Percentiles rank a stretch among this genome's conserved stretches.
Evolutionary conservation across 129 eudicot species (phyloP).

Genomic region (Lactuca sativa): DNA sequence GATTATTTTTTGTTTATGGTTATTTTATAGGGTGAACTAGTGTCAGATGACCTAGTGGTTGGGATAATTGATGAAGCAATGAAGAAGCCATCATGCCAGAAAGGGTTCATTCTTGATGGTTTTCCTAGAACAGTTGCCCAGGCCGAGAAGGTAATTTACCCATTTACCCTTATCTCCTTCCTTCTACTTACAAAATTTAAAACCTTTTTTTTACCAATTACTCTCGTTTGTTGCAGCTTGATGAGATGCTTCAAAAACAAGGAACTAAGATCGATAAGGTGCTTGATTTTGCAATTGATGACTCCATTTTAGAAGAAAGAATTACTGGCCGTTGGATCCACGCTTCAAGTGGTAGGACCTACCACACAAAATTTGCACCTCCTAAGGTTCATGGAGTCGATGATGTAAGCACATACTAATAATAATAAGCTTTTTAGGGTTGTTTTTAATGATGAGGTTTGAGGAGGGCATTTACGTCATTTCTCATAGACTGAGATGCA

Average conservation of each 20-base stretch:
- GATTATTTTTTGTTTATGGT: conserved; percentile 1
- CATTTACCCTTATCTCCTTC: neutral
- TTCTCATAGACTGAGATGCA: too few species aligned
- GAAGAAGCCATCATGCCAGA: conserved; percentile 83
- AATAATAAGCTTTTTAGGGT: too few species aligned
- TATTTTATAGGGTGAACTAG: conserved; percentile 65
- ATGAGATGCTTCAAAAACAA: conserved; percentile 73
- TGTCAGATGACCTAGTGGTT: conserved; percentile 82
- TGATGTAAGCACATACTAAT: conserved; percentile 49
- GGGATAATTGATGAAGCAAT: conserved; percentile 85
- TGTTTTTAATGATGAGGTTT: neutral
- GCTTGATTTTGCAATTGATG: conserved; percentile 55
- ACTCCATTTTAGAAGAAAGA: conserved; percentile 50
- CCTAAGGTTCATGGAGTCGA: conserved; percentile 70
- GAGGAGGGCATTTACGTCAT: too few species aligned
- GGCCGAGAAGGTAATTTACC: conserved; percentile 57
- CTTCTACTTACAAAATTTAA: neutral
- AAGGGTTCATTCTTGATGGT: conserved; percentile 87
- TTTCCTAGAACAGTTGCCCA: conserved; percentile 82
- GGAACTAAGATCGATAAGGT: conserved; percentile 62
- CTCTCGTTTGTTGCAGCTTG: conserved; percentile 48
- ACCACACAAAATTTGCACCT: conserved; percentile 89
- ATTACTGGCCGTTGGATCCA: conserved; percentile 80
- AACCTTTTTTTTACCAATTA: neutral
- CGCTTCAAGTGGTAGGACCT: conserved; percentile 75